phyloP scores from a whole-genome alignment of 2,329 filamentous ascomycete species.

The Ramularia collo-cygni region DNA sequence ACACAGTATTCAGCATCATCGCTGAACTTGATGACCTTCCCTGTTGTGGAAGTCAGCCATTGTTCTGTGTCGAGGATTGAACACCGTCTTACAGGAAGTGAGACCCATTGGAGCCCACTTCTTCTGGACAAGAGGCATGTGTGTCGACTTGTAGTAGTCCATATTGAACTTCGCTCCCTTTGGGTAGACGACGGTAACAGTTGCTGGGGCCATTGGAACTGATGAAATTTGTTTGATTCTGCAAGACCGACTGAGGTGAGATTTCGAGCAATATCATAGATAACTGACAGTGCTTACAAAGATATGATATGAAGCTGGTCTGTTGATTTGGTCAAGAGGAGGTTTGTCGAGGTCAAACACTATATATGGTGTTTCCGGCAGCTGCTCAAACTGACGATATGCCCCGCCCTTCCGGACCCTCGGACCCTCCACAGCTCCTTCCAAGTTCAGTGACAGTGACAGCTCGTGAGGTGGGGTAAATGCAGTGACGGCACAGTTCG shows the following conservation, averaged over 20 bases:
- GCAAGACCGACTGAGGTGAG: too few species aligned
- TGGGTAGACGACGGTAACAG: slow-evolving; percentile 31
- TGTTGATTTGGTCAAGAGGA: too few species aligned
- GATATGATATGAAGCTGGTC: too few species aligned
- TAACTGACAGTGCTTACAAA: too few species aligned
- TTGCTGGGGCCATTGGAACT: slow-evolving; percentile 13
- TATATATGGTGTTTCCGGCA: too few species aligned
- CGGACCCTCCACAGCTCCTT: too few species aligned
- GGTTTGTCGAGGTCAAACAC: too few species aligned
- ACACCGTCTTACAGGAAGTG: slow-evolving; percentile 20
- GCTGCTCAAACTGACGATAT: too few species aligned
- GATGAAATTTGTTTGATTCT: too few species aligned
- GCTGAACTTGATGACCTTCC: slow-evolving; percentile 26
- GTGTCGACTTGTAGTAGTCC: slow-evolving; percentile 33
- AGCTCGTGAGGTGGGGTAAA: background rate
- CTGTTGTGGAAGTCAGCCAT: background rate
- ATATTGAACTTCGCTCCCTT: slow-evolving; percentile 33
- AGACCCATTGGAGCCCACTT: slow-evolving; percentile 28
- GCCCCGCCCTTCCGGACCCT: too few species aligned
- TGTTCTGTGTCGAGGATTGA: background rate
- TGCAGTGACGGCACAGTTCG: background rate
- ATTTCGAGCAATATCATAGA: too few species aligned
- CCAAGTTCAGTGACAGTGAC: too few species aligned
- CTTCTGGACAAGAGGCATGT: slow-evolving; percentile 33
- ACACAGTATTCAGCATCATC: slow-evolving; percentile 28